phyloP scores from a whole-genome alignment of 163 green algal genomes.

The Smithsoniella earleae region DNA sequence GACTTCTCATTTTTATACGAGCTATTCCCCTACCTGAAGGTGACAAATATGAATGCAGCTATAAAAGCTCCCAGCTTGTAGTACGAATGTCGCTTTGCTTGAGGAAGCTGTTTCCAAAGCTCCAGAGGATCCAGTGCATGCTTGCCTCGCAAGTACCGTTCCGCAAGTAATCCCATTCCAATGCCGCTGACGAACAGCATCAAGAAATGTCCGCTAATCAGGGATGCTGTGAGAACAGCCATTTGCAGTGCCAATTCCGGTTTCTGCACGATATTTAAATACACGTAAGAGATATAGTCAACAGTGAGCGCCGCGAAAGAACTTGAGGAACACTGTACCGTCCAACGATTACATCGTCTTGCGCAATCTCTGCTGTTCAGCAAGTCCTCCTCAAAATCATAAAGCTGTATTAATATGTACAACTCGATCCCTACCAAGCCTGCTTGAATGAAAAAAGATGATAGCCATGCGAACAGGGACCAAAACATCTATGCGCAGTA shows the following conservation, averaged over 20 bases:
- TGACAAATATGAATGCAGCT: background rate
- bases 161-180: background rate
- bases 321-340: background rate
- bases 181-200: background rate
- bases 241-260: background rate
- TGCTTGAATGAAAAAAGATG: slow-evolving; percentile 12
- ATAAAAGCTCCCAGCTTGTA: slow-evolving; percentile 17
- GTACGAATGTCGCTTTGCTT: background rate
- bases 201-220: slow-evolving; percentile 21
- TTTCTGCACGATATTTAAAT: too few species aligned
- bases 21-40: slow-evolving; percentile 15
- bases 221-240: background rate
- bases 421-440: slow-evolving; percentile 25
- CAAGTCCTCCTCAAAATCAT: slow-evolving; percentile 28
- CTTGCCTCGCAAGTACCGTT: background rate
- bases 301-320: background rate
- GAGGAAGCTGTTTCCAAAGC: slow-evolving; percentile 25
- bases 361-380: slow-evolving; percentile 26
- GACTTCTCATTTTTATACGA: too few species aligned
- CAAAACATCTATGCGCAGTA: too few species aligned
- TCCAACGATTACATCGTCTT: slow-evolving; percentile 11
- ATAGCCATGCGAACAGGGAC: slow-evolving; percentile 11
- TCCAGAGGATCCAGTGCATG: slow-evolving; percentile 20
- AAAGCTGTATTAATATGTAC: slow-evolving; percentile 22
- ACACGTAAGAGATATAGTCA: too few species aligned